Evolutionary conservation across 768 basidiomycete species (phyloP).

Genomic region (Coprinopsis cinerea): DNA sequence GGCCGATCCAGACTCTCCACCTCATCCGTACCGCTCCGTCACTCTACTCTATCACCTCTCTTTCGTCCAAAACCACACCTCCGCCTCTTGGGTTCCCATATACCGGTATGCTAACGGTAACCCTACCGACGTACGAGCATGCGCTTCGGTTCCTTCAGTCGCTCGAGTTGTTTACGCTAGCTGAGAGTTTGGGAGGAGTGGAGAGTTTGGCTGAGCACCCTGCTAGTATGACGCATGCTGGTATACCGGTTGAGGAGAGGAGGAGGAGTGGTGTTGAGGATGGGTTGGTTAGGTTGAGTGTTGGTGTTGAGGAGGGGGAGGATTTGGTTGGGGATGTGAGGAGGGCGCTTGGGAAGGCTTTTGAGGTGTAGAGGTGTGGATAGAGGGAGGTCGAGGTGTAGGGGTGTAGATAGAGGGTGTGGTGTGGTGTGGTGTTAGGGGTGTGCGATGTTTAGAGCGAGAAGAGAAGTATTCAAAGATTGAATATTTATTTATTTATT

Average conservation of each 20-base stretch:
- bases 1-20: slow-evolving; percentile 16
- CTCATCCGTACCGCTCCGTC: slow-evolving; percentile 1
- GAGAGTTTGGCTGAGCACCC: slow-evolving; percentile 89
- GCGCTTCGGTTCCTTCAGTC: slow-evolving; percentile 66
- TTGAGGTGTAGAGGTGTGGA: too few species aligned
- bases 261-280: slow-evolving; percentile 70
- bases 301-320: slow-evolving; percentile 84
- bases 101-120: slow-evolving; percentile 87
- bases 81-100: slow-evolving; percentile 69
- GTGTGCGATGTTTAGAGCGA: too few species aligned
- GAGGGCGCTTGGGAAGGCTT: slow-evolving; percentile 51
- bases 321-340: slow-evolving; percentile 74
- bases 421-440: background rate
- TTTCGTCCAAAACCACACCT: slow-evolving; percentile 16
- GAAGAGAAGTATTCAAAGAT: too few species aligned
- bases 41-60: slow-evolving; percentile 7
- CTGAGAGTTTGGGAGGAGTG: slow-evolving; percentile 88
- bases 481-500: too few species aligned
- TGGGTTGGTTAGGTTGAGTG: slow-evolving; percentile 71
- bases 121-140: slow-evolving; percentile 47
- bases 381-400: too few species aligned
- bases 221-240: slow-evolving; percentile 83
- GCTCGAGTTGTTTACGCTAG: slow-evolving; percentile 68
- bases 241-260: slow-evolving; percentile 64
- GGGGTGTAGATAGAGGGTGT: background rate